Base-by-base conservation (phyloP, 352 stramenopile species). In the Labyrinthula sp. region DNA sequence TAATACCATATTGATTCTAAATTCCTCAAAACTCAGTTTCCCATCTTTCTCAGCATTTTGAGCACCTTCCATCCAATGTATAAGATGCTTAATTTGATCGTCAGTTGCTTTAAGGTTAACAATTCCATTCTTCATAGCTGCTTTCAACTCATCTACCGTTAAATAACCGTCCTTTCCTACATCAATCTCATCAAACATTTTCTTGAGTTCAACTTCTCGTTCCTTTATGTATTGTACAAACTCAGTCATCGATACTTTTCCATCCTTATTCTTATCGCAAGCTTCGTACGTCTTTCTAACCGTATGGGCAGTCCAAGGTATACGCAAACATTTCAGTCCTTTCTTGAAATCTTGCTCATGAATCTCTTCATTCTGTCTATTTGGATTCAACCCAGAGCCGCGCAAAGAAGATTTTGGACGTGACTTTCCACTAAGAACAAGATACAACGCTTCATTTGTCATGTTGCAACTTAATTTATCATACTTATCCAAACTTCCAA, bases 21-120 rank as follows among this genome's bases (percentile, higher is more conserved):
- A 52, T 15, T 52, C 43, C 34, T 52, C 43, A 54, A 52, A 52
- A 23, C 43, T 31, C n/a, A 52, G 40, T 8, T 54, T 6, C 23
- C 24, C 14, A 14, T 52, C 43, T 35, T 48, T 10, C 24, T 52
- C 40, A 34, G 43, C 43, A 35, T 52, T 28, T 12, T 52, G 25
- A 14, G 47, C 25, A 8, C 31, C 43, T 21, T 52, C 43, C 43
- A 52, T 52, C 43, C 43, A 52, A 21, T 52, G 31, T n/a, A 52
- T 31, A 22, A 52, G 12, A 18, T 31, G 31, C 18, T 47, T 31
- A 7, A 52, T 31, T 35, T 52, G 31, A n/a, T 52, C 43, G 34
- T 52, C 43, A 5, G 43, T 45, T 7, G 43, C 34, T 9, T 23
- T 47, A 8, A 45, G 43, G 2, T 52, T 35, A 8, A 52, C 21